These are phyloP conservation scores for Kockovaella imperatae DNA, from an alignment of 768 basidiomycete species.

Conservation along the genomic window DNA sequence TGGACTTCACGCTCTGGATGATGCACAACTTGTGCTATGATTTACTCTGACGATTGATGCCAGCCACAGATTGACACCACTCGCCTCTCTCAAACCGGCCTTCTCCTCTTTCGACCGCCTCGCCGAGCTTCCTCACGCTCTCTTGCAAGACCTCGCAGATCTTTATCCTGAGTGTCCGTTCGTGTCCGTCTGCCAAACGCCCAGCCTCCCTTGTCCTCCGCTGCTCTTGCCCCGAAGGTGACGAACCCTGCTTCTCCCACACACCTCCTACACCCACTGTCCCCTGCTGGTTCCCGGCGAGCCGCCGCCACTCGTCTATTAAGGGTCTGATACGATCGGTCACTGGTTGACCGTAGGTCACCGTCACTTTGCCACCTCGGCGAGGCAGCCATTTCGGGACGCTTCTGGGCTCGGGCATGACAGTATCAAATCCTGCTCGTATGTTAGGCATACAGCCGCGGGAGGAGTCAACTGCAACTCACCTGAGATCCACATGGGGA, in stretches of 20 bases:
- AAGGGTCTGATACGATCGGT: slow-evolving; percentile 36
- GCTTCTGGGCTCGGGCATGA: slow-evolving; percentile 79
- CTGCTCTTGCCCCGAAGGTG: slow-evolving; percentile 17
- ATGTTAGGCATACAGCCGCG: neutral
- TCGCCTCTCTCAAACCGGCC: slow-evolving; percentile 34
- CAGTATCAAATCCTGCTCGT: slow-evolving; percentile 63
- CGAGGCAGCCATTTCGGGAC: slow-evolving; percentile 65
- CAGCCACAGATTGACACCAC: slow-evolving; percentile 31
- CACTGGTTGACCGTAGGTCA: slow-evolving; percentile 75
- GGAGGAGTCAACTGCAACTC: slow-evolving; percentile 15
- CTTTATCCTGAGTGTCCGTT: slow-evolving; percentile 50
- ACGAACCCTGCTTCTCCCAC: slow-evolving; percentile 9
- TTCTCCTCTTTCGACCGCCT: slow-evolving; percentile 28
- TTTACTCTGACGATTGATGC: neutral
- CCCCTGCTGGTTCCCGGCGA: slow-evolving; percentile 17
- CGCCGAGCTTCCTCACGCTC: slow-evolving; percentile 36
- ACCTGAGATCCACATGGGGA: slow-evolving; percentile 93
- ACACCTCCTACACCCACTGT: slow-evolving; percentile 30
- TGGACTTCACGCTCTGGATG: slow-evolving; percentile 5
- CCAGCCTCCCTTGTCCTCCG: slow-evolving; percentile 24
- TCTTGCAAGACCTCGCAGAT: slow-evolving; percentile 51
- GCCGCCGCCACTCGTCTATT: slow-evolving; percentile 34
- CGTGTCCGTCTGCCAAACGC: slow-evolving; percentile 33
- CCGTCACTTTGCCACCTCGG: slow-evolving; percentile 56
- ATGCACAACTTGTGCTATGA: neutral